Conservation (phyloP, 2,329 filamentous ascomycete species). For the Aspergillus amoenus region DNA sequence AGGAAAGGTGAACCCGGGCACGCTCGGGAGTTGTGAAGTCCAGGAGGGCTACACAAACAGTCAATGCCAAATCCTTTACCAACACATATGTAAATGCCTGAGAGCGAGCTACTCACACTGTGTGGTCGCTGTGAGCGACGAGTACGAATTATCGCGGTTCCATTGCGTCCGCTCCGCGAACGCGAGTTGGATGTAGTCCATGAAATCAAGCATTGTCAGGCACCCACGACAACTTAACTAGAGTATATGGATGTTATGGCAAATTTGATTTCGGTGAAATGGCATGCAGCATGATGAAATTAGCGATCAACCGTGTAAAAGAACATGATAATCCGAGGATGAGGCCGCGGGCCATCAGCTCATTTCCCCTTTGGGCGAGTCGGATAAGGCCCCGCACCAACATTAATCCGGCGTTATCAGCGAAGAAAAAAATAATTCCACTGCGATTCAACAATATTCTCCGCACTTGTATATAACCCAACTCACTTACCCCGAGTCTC, state of each 20-base stretch:
- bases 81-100: not conserved
- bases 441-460: slow-evolving; percentile 24
- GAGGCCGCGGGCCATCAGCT: slow-evolving; percentile 24
- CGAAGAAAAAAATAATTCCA: slow-evolving; percentile 36
- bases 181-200: slow-evolving; percentile 92
- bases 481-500: slow-evolving; percentile 2
- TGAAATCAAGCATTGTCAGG: slow-evolving; percentile 82
- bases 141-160: slow-evolving; percentile 91
- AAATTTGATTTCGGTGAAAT: no score
- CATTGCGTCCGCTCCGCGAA: slow-evolving; percentile 85
- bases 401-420: slow-evolving; percentile 40
- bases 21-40: slow-evolving; percentile 85
- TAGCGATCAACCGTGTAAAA: not conserved
- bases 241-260: not conserved
- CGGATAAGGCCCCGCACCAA: slow-evolving; percentile 40
- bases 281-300: not conserved
- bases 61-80: not conserved
- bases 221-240: not conserved
- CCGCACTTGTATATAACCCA: slow-evolving; percentile 16
- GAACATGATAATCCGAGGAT: slow-evolving; percentile 4
- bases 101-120: slow-evolving; percentile 57
- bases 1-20: slow-evolving; percentile 81
- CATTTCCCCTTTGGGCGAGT: slow-evolving; percentile 27
- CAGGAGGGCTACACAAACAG: slow-evolving; percentile 65
- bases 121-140: slow-evolving; percentile 77